Base-by-base conservation (phyloP, 2,329 filamentous ascomycete species). In the Phoma herbarum region DNA sequence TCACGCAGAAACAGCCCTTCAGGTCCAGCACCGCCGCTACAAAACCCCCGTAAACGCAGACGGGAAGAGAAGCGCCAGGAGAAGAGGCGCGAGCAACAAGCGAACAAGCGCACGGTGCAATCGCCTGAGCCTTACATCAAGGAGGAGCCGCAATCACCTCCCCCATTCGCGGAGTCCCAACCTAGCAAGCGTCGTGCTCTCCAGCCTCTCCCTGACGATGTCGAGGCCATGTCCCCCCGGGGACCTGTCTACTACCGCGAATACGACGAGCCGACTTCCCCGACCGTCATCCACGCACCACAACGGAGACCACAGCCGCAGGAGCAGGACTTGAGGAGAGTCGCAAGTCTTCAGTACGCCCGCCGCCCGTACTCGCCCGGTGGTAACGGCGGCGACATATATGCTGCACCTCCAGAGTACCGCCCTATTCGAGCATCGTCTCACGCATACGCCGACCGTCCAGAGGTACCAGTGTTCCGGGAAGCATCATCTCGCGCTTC, bases 61-160 rank as follows among this genome's bases (percentile, higher is more conserved):
- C 77, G 83, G 52, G 71, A 84, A 22, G 72, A 71, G 68, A 77
- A 69, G 67, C 72, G 69, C 64, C 69, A 66, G 54, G 67, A 72
- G 48, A 69, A 72, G 61, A 70, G 62, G 68, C 77, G 69, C 67
- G 63, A 71, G 28, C 79, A 77, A 59, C 75, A 73, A 58, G 59
- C 75, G 71, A 73, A 68, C 39, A 75, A 77, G 48, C 69, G 69
- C 18, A 66, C 68, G 18, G 61, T 66, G 31, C 69, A 61, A 23
- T 77, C 75, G 14, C 76, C 76, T 2, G 83, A 83, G 54, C 77
- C 84, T 9, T 83, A 82, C 62, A 86, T 89, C 70, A 89, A 88
- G 70, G 82, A 85, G 64, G 86, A 89, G 68, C 85, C 86, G 8
- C 77, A 87, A 18, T 88, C 86, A 12, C 86, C 86, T 20, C 85